phyloP scores from a whole-genome alignment of 306 rosid species.

The Trichosanthes truncata region DNA sequence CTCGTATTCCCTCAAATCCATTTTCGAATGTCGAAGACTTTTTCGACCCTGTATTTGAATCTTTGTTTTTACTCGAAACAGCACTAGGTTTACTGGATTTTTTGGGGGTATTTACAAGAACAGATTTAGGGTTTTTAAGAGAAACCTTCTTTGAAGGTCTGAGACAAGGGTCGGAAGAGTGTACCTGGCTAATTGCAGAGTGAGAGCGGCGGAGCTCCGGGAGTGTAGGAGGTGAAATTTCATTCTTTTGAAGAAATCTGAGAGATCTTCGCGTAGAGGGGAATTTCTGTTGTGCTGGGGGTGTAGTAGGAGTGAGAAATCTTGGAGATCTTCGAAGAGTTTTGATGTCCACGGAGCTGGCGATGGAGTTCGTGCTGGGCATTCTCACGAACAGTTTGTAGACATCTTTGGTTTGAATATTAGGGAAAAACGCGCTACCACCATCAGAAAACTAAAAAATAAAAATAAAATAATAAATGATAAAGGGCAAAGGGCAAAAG shows the following conservation, averaged over 20 bases:
- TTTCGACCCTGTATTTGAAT: slow-evolving; percentile 7
- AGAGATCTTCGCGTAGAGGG: slow-evolving; percentile 31
- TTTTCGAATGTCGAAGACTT: slow-evolving; percentile 22
- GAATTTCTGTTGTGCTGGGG: not conserved
- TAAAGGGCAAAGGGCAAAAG: not conserved
- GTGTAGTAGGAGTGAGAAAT: not conserved
- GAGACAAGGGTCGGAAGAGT: not conserved
- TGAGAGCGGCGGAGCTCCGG: slow-evolving; percentile 8
- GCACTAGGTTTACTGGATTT: not conserved
- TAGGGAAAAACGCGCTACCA: slow-evolving; percentile 22
- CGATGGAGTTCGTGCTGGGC: slow-evolving; percentile 24
- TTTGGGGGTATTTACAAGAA: slow-evolving; percentile 1
- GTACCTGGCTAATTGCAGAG: slow-evolving; percentile 5
- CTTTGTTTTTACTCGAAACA: slow-evolving; percentile 4
- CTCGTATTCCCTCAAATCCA: slow-evolving; percentile 9
- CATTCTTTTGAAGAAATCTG: slow-evolving; percentile 21
- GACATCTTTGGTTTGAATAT: not conserved
- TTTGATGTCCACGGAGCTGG: slow-evolving; percentile 6
- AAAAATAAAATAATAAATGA: not conserved
- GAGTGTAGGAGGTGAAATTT: slow-evolving; percentile 5
- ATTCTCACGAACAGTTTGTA: slow-evolving; percentile 37
- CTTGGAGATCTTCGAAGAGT: slow-evolving; percentile 46
- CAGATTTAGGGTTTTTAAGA: not conserved
- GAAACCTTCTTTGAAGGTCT: not conserved
- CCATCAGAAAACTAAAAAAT: not conserved